Evolutionary conservation across 352 stramenopile genomes (phyloP), one percentile per base, ranked within the genome.

Genomic region (Globisporangium emineosum): DNA sequence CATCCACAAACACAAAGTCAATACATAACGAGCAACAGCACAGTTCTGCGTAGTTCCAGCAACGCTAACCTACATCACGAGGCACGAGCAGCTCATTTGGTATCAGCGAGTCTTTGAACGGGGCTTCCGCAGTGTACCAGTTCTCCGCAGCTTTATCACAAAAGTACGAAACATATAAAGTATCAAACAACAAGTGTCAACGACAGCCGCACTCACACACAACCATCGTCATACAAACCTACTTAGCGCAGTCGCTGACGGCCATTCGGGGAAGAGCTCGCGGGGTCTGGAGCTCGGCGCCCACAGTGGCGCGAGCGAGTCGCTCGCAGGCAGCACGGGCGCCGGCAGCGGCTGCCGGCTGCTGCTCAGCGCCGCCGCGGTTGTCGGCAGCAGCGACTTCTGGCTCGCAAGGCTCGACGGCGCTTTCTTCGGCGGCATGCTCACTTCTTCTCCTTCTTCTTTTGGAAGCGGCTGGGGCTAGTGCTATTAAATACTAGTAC

Each of bases 241-340:
- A 64, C 49, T 27, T 23, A 81, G 40, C 60, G 52, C 66, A 40
- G 65, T 57, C 21, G 65, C 67, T 21, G 72, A 66, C 2, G 70
- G 83, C 82, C 84, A 91, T 52, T 91, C 82, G 2, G 80, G 79
- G 45, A 93, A 93, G 50, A 87, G 50, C 23, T 77, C 69, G 0
- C 63, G 73, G 0, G 81, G 84, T 15, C 53, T 33, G 0, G 62
- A 66, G 32, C 55, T 62, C 0, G 81, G 69, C 35, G 54, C 73
- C 77, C 73, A 89, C 2, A 91, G 60, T 27, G 79, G 71, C 10
- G 70, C 35, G 29, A 90, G 67, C 0, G 74, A 64, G 8, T 81
- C 68, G 3, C 58, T 68, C 15, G 73, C 42, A 9, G 75, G 77
- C 10, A 81, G 43, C 23, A n/a, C 35, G 8, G 68, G 66, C n/a